Base-by-base conservation (phyloP, 1,284 basidiomycete genomes). In the Ganoderma lingzhi region DNA sequence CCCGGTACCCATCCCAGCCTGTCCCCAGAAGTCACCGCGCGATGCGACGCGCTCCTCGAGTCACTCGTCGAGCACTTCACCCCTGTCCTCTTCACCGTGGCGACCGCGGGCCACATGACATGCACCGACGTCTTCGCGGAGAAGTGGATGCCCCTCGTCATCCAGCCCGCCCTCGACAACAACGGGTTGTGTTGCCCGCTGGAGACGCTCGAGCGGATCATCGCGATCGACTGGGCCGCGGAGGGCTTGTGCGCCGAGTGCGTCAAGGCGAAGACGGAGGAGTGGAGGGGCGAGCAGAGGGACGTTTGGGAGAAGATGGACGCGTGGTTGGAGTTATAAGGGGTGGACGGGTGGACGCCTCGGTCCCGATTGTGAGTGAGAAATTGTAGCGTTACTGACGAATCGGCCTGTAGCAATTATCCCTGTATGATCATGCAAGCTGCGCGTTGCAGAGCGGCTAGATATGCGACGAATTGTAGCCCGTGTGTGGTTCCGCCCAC, bases 121-220 rank as follows among this genome's bases (percentile, higher is more conserved):
- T 93, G 92, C 78, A 93, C 91, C 10, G 88, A 92, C 75, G 79
- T 88, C 0, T 84, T 93, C 66, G 92, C 90, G 0, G 88, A 90
- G 67, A 83, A 80, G 63, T 93, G 92, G 92, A 90, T 92, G 85
- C 73, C 83, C 17, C 81, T 88, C 45, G 90, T 93, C 14, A 90
- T 91, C 51, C 81, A 86, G 60, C 89, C 88, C 14, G 90, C 90
- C 0, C 82, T 93, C 32, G 85, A 85, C 64, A 87, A 87, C 17
- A 88, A 90, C 60, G 90, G 87, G 69, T 70, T 80, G 2, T 78
- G 78, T 64, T 88, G 87, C 66, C 91, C 92, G 28, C 82, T 93
- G 30, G 90, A 92, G 80, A 89, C 88, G 37, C 80, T 93, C 30
- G 84, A 89, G 74, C 78, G 80, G 60, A 84, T 92, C 63, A 89